Conservation (phyloP, 148 eudicot species). For the Nepenthes mirabilis region DNA sequence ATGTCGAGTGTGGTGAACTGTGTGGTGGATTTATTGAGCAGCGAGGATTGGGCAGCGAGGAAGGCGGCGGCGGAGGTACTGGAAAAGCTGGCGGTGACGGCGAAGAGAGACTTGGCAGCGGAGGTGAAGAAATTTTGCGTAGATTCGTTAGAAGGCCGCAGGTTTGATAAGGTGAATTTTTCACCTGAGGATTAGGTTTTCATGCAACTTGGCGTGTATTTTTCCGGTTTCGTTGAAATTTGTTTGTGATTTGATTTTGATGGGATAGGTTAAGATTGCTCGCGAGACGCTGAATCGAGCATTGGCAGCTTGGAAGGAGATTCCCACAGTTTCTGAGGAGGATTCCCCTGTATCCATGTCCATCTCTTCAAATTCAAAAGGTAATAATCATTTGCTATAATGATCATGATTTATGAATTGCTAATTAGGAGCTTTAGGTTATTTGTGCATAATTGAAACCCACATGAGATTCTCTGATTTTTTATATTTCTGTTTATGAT, state of each 20-base stretch:
- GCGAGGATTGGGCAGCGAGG: conserved; percentile 62
- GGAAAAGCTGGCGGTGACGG: conserved; percentile 22
- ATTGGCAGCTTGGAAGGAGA: conserved; percentile 56
- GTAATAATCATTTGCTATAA: conserved; percentile 10
- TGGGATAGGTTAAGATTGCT: conserved; percentile 53
- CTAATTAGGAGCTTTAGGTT: background rate
- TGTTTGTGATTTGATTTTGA: conserved; percentile 1
- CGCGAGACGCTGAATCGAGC: conserved; percentile 63
- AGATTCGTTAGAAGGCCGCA: conserved; percentile 33
- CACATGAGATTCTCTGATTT: background rate
- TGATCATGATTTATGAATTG: background rate
- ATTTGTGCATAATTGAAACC: background rate
- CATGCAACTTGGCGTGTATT: background rate
- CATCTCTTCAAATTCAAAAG: conserved; percentile 30
- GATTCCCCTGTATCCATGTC: conserved; percentile 20
- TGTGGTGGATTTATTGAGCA: conserved; percentile 36
- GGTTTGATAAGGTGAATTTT: conserved; percentile 48
- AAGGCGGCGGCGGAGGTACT: conserved; percentile 58
- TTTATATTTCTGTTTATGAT: background rate
- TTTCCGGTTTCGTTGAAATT: background rate
- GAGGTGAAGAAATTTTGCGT: conserved; percentile 32
- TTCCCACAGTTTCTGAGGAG: conserved; percentile 27
- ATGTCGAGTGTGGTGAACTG: conserved; percentile 28
- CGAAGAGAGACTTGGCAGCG: conserved; percentile 12
- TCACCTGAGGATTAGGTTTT: background rate